phyloP scores from a whole-genome alignment of 345 rosid genomes.

The Turnera subulata region DNA sequence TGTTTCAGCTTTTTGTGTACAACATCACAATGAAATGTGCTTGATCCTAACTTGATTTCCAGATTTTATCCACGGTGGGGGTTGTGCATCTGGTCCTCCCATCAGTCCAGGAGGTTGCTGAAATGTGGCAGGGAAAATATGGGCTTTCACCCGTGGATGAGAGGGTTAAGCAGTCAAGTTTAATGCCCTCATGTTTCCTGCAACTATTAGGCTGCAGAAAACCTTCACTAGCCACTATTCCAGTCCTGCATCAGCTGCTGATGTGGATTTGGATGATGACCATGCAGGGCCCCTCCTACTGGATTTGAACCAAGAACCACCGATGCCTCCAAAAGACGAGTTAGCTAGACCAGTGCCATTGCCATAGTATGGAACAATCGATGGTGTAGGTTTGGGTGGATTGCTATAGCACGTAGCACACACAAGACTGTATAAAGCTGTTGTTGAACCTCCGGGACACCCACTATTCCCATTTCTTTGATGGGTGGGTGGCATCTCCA shows the following conservation, averaged over 20 bases:
- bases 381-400: no score
- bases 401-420: no score
- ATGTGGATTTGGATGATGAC: not conserved
- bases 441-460: no score
- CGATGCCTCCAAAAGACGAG: not conserved
- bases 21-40: not conserved
- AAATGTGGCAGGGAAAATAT: constrained; percentile 19
- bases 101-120: constrained; percentile 4
- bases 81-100: constrained; percentile 30
- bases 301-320: constrained; percentile 7
- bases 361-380: not conserved
- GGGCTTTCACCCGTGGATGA: constrained; percentile 2
- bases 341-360: not conserved
- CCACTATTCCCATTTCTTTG: no score
- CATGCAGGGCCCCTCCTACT: not conserved
- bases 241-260: constrained; percentile 1
- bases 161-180: not conserved
- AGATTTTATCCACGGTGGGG: constrained; percentile 12
- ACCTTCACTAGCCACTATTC: not conserved
- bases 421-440: no score
- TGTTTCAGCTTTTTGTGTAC: not conserved
- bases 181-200: constrained; percentile 18
- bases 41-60: constrained; percentile 5
- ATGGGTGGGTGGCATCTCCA: no score
- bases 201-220: constrained; percentile 13